phyloP scores from a whole-genome alignment of 129 eudicot species.

The Scalesia atractyloides region DNA sequence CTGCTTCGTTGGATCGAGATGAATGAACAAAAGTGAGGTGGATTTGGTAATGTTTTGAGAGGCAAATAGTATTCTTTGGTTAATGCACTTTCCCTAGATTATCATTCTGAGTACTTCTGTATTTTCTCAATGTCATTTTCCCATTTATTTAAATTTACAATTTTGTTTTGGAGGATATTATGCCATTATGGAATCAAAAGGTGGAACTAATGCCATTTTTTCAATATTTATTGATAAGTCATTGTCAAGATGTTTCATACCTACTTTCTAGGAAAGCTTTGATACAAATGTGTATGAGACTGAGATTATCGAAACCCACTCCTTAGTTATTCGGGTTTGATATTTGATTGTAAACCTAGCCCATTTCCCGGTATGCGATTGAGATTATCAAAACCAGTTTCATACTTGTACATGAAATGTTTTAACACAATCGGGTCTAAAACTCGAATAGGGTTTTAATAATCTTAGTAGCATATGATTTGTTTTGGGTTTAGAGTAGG shows the following conservation, averaged over 20 bases:
- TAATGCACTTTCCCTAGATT: constrained; percentile 13
- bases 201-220: constrained; percentile 20
- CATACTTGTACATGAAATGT: not conserved
- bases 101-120: constrained; percentile 28
- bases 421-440: not conserved
- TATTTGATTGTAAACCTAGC: no score
- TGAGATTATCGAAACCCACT: not conserved
- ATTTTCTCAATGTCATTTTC: constrained; percentile 17
- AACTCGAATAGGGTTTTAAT: no score
- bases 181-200: constrained; percentile 18
- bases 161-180: constrained; percentile 30
- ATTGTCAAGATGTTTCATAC: not conserved
- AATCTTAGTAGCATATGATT: no score
- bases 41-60: constrained; percentile 24
- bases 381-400: not conserved
- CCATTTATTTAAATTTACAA: constrained; percentile 13
- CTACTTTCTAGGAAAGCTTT: not conserved
- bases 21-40: constrained; percentile 18
- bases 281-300: not conserved
- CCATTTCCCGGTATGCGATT: not conserved
- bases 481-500: no score
- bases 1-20: constrained; percentile 22
- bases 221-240: constrained; percentile 5
- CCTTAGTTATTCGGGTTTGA: no score
- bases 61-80: constrained; percentile 20